Evolutionary conservation across 164 flowering plant genomes (phyloP).

Genomic region (Hamamelis virginiana): DNA sequence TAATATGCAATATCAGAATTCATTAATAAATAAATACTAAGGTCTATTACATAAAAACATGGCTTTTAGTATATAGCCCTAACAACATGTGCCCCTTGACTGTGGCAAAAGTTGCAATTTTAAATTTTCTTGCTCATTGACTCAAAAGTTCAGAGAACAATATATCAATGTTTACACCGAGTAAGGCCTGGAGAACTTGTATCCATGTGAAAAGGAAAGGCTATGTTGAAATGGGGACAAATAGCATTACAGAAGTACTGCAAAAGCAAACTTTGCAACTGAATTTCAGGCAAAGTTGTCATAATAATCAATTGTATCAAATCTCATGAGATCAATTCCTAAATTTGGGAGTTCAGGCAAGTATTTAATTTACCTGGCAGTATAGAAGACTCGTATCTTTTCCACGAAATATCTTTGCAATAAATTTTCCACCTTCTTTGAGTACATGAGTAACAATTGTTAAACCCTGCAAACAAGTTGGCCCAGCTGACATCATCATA

Average conservation of each 20-base stretch:
- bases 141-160: no score
- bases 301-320: background rate
- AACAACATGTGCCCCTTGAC: no score
- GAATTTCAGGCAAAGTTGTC: background rate
- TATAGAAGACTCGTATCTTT: constrained; percentile 98
- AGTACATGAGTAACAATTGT: constrained; percentile 96
- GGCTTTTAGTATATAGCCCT: no score
- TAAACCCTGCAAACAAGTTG: constrained; percentile 60
- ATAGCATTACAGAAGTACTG: background rate
- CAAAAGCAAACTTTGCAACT: background rate
- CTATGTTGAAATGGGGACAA: background rate
- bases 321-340: background rate
- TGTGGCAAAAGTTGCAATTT: no score
- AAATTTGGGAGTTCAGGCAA: constrained; percentile 1
- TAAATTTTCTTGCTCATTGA: no score
- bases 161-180: no score
- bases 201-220: background rate
- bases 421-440: constrained; percentile 86
- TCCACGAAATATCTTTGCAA: constrained; percentile 96
- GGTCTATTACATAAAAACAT: no score
- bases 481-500: background rate
- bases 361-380: constrained; percentile 59
- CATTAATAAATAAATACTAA: no score
- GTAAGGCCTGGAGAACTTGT: background rate
- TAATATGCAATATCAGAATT: no score